Conservation (phyloP, 2,329 filamentous ascomycete species). For the Fusarium sp. region DNA sequence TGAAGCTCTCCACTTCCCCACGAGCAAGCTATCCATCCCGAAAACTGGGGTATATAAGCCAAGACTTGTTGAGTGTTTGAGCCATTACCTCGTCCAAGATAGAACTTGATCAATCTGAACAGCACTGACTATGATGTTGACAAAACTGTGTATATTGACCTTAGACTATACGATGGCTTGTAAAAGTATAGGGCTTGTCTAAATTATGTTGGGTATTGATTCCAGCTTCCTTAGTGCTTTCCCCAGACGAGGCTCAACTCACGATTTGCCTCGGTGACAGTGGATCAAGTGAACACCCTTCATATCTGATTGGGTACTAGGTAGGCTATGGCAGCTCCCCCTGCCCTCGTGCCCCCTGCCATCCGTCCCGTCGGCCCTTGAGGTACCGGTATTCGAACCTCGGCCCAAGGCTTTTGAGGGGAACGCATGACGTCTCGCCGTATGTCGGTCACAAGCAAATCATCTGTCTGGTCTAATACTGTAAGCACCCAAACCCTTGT, state of each 20-base stretch:
- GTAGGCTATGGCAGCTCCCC: neutral
- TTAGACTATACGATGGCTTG: neutral
- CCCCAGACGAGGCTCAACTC: slow-evolving; percentile 35
- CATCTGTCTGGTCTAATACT: neutral
- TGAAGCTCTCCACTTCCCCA: slow-evolving; percentile 35
- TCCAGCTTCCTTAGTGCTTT: neutral
- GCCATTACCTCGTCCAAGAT: neutral
- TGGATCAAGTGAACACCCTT: neutral
- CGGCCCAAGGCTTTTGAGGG: slow-evolving; percentile 47
- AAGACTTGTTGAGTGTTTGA: neutral
- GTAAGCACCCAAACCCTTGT: neutral
- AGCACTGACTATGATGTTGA: neutral
- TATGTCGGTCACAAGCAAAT: slow-evolving; percentile 36
- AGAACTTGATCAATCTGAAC: neutral
- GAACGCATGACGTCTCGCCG: slow-evolving; percentile 40
- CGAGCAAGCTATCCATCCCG: neutral
- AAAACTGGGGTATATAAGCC: slow-evolving; percentile 15
- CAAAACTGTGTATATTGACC: neutral
- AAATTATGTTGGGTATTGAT: neutral
- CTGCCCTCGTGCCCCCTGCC: neutral
- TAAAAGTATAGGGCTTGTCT: neutral
- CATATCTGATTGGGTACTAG: slow-evolving; percentile 11
- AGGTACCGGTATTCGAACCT: slow-evolving; percentile 34
- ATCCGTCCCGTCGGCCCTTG: slow-evolving; percentile 28
- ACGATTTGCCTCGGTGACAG: slow-evolving; percentile 33